phyloP scores from a whole-genome alignment of 2,329 filamentous ascomycete genomes.

The Hortaea sp. region DNA sequence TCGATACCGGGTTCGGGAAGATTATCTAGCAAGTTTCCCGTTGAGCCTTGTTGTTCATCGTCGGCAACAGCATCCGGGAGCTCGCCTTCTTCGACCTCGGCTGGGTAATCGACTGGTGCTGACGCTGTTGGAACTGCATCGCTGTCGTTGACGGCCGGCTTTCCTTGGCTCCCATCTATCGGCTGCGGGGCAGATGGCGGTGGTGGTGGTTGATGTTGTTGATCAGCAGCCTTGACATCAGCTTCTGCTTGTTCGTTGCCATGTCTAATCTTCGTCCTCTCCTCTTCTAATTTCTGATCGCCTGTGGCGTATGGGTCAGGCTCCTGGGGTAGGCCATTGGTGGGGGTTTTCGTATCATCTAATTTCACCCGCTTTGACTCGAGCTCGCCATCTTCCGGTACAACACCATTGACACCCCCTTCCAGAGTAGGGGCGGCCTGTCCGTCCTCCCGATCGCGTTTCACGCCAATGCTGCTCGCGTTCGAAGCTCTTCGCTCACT shows the following conservation, averaged over 20 bases:
- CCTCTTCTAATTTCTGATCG: slow-evolving; percentile 18
- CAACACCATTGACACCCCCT: slow-evolving; percentile 9
- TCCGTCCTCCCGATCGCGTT: slow-evolving; percentile 19
- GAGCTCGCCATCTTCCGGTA: slow-evolving; percentile 12
- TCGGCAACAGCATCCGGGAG: slow-evolving; percentile 2
- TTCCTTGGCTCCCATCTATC: too few relatives aligned
- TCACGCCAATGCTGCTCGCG: slow-evolving; percentile 20
- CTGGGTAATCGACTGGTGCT: background rate
- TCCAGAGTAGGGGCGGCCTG: slow-evolving; percentile 10
- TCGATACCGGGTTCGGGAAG: background rate
- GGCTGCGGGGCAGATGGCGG: background rate
- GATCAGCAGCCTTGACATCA: slow-evolving; percentile 8
- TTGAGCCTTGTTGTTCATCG: background rate
- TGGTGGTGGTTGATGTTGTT: background rate
- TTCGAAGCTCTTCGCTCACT: slow-evolving; percentile 23
- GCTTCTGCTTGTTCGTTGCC: slow-evolving; percentile 17
- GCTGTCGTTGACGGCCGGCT: too few relatives aligned
- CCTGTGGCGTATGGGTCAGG: slow-evolving; percentile 5
- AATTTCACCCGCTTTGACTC: slow-evolving; percentile 13
- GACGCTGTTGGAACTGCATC: slow-evolving; percentile 2
- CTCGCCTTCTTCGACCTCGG: background rate
- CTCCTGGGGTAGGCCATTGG: slow-evolving; percentile 1
- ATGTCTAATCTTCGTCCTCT: slow-evolving; percentile 17
- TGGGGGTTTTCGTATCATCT: slow-evolving; percentile 1
- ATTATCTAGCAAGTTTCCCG: background rate